Evolutionary conservation across 169 alveolate species (phyloP).

Genomic region (Plasmodium cynomolgi): DNA sequence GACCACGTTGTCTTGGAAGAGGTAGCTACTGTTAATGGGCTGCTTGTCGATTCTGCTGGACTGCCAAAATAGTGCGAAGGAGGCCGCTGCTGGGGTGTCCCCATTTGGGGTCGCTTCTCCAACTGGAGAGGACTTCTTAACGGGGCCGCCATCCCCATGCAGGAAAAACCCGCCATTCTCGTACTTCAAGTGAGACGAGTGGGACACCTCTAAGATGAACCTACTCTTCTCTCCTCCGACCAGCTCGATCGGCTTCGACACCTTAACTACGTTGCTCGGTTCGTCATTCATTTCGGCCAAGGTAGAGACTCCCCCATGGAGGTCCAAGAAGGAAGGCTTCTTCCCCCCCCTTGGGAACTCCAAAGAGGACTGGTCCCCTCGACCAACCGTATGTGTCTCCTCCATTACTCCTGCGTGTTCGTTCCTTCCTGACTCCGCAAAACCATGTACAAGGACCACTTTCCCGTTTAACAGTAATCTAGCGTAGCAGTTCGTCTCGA

Average conservation of each 20-base stretch:
- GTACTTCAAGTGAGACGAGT: conserved; percentile 87
- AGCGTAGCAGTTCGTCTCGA: conserved; percentile 47
- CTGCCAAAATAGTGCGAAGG: conserved; percentile 80
- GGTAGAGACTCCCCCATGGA: conserved; percentile 48
- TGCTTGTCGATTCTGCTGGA: conserved; percentile 77
- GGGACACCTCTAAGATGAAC: conserved; percentile 87
- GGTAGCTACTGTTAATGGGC: conserved; percentile 77
- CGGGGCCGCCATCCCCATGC: not conserved
- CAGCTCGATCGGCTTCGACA: conserved; percentile 86
- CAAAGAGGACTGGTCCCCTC: not conserved
- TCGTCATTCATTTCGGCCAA: conserved; percentile 77
- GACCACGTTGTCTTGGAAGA: conserved; percentile 74
- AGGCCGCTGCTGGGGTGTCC: conserved; percentile 26
- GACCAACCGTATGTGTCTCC: conserved; percentile 19
- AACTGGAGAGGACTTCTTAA: conserved; percentile 76
- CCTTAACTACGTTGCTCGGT: conserved; percentile 67
- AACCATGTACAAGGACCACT: conserved; percentile 8
- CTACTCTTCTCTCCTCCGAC: conserved; percentile 89
- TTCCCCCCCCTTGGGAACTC: not conserved
- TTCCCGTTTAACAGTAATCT: conserved; percentile 66
- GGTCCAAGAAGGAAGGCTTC: not conserved
- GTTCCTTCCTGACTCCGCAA: not conserved
- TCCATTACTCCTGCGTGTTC: conserved; percentile 16
- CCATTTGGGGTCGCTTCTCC: too few species aligned
- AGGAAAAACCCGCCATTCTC: conserved; percentile 77